A percentile compares a stretch with the other conserved stretches of the same genome.
These are phyloP conservation scores for Cytospora paraplurivora DNA, from an alignment of 2,329 filamentous ascomycete species.

Conservation along the genomic window DNA sequence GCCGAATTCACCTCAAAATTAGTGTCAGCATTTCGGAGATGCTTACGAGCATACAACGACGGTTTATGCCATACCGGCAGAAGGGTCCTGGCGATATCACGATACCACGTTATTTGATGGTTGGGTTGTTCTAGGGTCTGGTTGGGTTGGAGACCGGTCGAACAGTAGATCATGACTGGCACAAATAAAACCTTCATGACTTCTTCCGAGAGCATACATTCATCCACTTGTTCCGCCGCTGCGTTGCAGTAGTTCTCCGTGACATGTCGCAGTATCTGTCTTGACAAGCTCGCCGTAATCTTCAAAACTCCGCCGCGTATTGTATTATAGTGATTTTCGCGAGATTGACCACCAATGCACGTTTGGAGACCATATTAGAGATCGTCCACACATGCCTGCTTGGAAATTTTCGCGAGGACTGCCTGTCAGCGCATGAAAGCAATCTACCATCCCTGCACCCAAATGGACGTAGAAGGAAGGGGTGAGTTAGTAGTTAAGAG, in stretches of 20 bases:
- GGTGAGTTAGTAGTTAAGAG: too few species aligned
- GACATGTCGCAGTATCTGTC: background rate
- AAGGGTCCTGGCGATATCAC: slow-evolving; percentile 30
- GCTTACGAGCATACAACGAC: slow-evolving; percentile 30
- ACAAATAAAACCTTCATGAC: slow-evolving; percentile 20
- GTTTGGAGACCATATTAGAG: too few species aligned
- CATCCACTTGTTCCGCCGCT: background rate
- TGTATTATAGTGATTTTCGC: too few species aligned
- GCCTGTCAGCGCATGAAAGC: too few species aligned
- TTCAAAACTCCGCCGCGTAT: too few species aligned
- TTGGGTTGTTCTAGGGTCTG: slow-evolving; percentile 14
- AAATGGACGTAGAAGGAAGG: too few species aligned
- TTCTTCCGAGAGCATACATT: slow-evolving; percentile 2
- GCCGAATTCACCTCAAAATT: slow-evolving; percentile 10
- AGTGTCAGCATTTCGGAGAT: slow-evolving; percentile 17
- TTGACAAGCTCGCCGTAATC: too few species aligned
- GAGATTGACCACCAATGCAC: too few species aligned
- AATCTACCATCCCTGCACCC: too few species aligned
- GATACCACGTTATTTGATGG: slow-evolving; percentile 17
- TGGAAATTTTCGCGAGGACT: too few species aligned
- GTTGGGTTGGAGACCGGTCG: slow-evolving; percentile 17
- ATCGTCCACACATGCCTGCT: too few species aligned
- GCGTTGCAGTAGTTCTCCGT: background rate
- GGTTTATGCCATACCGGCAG: slow-evolving; percentile 37
- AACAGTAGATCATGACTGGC: slow-evolving; percentile 23